Conservation (phyloP, 331 rosid species). For the Ulmus americana region DNA sequence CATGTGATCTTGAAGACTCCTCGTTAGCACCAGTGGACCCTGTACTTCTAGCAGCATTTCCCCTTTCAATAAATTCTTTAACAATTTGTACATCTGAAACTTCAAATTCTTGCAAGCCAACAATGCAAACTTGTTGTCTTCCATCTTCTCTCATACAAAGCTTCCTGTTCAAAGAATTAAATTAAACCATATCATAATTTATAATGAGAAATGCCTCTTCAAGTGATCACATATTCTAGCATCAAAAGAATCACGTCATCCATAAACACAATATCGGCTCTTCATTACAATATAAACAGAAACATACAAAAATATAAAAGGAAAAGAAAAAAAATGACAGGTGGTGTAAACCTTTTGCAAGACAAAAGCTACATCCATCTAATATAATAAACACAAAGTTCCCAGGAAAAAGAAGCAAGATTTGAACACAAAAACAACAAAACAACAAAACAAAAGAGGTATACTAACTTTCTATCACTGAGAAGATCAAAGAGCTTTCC, state of each 20-base stretch:
- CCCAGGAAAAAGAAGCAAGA: not conserved
- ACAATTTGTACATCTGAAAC: slow-evolving; percentile 90
- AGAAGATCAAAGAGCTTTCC: slow-evolving; percentile 95
- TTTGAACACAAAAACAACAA: not conserved
- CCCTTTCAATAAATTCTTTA: slow-evolving; percentile 85
- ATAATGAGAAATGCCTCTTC: slow-evolving; percentile 7
- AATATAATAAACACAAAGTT: not conserved
- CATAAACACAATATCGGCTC: not conserved
- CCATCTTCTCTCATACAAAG: slow-evolving; percentile 99
- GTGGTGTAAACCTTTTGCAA: too few species aligned
- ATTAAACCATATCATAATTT: slow-evolving; percentile 21
- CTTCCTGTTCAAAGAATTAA: slow-evolving; percentile 50
- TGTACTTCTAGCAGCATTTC: slow-evolving; percentile 92
- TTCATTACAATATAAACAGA: not conserved
- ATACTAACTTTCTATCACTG: slow-evolving; percentile 74
- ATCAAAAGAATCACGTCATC: not conserved
- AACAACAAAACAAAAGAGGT: slow-evolving; percentile 5
- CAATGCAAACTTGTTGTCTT: slow-evolving; percentile 95
- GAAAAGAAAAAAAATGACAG: too few species aligned
- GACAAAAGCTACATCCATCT: not conserved
- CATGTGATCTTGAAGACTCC: slow-evolving; percentile 98
- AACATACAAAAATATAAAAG: not conserved
- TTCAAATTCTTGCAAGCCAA: slow-evolving; percentile 99
- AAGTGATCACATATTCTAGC: slow-evolving; percentile 15
- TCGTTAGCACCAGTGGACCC: slow-evolving; percentile 99